A percentile compares a stretch with the other conserved stretches of the same genome.
phyloP scores from a whole-genome alignment of 176 grass and related monocot genomes.

The Oryza rufipogon region DNA sequence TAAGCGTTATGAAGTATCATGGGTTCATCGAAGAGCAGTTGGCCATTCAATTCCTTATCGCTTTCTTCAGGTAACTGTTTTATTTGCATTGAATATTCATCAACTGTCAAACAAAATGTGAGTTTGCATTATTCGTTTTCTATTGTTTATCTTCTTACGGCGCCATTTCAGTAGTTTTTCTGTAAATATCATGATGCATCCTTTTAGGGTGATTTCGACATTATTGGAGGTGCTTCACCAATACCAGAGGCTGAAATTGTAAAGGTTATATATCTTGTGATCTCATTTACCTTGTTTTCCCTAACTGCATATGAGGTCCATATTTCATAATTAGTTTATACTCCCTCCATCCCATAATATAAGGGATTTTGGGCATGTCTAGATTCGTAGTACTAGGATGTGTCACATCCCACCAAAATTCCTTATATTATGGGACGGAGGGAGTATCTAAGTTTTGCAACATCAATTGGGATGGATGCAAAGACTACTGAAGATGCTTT shows the following conservation, averaged over 20 bases:
- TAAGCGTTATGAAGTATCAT: slow-evolving; percentile 90
- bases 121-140: slow-evolving; percentile 1
- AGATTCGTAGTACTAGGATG: no score
- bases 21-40: slow-evolving; percentile 88
- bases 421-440: no score
- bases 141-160: slow-evolving; percentile 29
- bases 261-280: slow-evolving; percentile 58
- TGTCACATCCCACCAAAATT: no score
- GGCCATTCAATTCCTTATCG: slow-evolving; percentile 79
- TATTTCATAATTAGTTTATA: slow-evolving; percentile 11
- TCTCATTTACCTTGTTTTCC: neutral
- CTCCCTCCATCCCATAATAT: no score
- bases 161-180: slow-evolving; percentile 34
- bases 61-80: slow-evolving; percentile 83
- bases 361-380: no score
- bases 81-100: slow-evolving; percentile 29
- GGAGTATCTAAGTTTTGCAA: slow-evolving; percentile 21
- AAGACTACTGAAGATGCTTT: slow-evolving; percentile 18
- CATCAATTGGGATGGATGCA: slow-evolving; percentile 15
- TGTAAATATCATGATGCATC: slow-evolving; percentile 29
- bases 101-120: slow-evolving; percentile 2
- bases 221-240: slow-evolving; percentile 80
- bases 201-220: slow-evolving; percentile 94
- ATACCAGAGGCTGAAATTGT: slow-evolving; percentile 85
- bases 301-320: neutral